Base-by-base conservation (phyloP, 1,284 basidiomycete genomes). In the Fomitopsis palustris region DNA sequence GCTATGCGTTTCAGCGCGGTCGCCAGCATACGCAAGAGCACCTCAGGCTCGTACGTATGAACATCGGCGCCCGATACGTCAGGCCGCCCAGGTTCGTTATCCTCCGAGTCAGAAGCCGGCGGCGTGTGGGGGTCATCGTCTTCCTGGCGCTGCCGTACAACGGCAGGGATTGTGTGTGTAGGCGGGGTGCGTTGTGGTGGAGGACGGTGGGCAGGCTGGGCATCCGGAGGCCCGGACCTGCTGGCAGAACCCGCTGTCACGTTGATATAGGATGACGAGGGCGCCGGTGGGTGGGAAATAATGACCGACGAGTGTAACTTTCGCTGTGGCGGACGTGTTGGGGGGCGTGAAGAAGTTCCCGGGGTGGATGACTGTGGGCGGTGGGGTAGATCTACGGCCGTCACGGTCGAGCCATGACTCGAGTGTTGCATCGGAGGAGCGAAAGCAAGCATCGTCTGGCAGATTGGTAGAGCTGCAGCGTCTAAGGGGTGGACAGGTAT, bases 1-100 rank as follows among this genome's bases (percentile, higher is more conserved):
- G 96, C 95, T 70, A 98, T 98, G 74, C 95, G 93, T 52, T 93
- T 88, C 60, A 99, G 82, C 16, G 98, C 79, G 2, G 87, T 86
- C 0, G 96, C 95, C n/a, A 99, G 87, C 16, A 97, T 85, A 33
- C 85, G 86, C 49, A 99, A 81, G 12, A 99, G 83, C 57, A 95
- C 85, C 8, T 80, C 73, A 1, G 88, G 77, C 0, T 85, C 84
- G 68, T 87, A 88, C 10, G 81, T 72, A 64, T 90, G 82, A 68
- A 90, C 83, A 71, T 89, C 85, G 61, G 86, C 59, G 23, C 64
- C 53, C 17, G 62, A 53, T 3, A 57, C 31, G 8, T 62, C 54
- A 23, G 63, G 56, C 47, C 56, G 59, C 19, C 58, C 65, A 19
- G 60, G 58, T 59, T 65, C 67, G 55, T 64, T 68, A 57, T 67